Evolutionary conservation across 306 rosid species (phyloP).

Genomic region (Trifolium subterraneum): DNA sequence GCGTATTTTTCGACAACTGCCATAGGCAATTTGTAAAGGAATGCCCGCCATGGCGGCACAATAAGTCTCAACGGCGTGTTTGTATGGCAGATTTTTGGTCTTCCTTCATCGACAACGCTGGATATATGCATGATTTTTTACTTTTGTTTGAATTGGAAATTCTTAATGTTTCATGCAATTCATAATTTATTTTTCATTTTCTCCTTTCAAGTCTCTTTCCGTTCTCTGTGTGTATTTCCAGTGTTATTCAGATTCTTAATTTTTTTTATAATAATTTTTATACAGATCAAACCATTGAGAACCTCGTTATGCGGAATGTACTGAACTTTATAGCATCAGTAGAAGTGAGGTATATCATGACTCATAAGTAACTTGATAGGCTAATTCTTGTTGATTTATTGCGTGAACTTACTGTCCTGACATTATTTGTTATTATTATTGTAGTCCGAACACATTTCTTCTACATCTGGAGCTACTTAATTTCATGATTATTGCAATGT

Average conservation of each 20-base stretch:
- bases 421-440: conserved; percentile 23
- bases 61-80: background rate
- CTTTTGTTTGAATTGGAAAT: conserved; percentile 21
- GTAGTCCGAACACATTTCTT: conserved; percentile 67
- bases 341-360: conserved; percentile 79
- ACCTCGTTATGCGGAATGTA: conserved; percentile 70
- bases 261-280: conserved; percentile 25
- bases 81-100: background rate
- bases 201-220: conserved; percentile 2
- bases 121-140: conserved; percentile 8
- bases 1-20: background rate
- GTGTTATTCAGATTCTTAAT: conserved; percentile 15
- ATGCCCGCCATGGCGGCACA: background rate
- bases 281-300: conserved; percentile 80
- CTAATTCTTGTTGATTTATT: conserved; percentile 44
- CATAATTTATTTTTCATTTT: conserved; percentile 21
- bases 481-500: conserved; percentile 91
- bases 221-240: conserved; percentile 1
- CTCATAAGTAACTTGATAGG: conserved; percentile 39
- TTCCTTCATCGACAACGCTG: background rate
- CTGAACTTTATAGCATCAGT: conserved; percentile 79
- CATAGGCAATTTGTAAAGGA: background rate
- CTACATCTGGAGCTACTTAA: conserved; percentile 93
- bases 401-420: conserved; percentile 47
- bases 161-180: conserved; percentile 30